phyloP scores from a whole-genome alignment of 805 yeast genomes.

The Yamadazyma kitorensis region DNA sequence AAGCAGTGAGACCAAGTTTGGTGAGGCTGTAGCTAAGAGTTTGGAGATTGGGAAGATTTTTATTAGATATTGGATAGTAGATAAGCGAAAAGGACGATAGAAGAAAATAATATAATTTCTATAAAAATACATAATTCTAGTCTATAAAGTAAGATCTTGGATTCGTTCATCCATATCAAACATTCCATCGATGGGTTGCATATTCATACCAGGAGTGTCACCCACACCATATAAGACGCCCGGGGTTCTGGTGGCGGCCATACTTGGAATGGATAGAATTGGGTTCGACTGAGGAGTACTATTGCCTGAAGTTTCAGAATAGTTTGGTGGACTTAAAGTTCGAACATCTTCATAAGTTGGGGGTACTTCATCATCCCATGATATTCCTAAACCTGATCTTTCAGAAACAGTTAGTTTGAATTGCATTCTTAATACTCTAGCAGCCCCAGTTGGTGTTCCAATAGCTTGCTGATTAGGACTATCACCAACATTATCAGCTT shows the following conservation, averaged over 20 bases:
- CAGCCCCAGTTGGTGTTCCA: constrained; percentile 91
- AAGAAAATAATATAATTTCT: no score
- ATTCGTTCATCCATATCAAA: constrained; percentile 31
- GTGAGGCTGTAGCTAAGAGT: no score
- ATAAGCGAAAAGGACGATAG: no score
- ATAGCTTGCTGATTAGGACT: constrained; percentile 25
- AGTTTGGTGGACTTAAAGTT: constrained; percentile 84
- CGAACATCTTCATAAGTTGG: constrained; percentile 88
- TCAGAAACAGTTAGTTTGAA: constrained; percentile 82
- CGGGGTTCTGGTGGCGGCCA: constrained; percentile 25
- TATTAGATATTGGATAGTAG: no score
- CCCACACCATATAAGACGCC: constrained; percentile 45
- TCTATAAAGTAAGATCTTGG: constrained; percentile 29
- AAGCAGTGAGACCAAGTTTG: no score
- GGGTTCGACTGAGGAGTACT: constrained; percentile 16
- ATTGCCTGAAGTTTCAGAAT: constrained; percentile 29
- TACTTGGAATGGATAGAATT: constrained; percentile 15
- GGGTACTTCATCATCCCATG: constrained; percentile 99
- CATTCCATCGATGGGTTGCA: constrained; percentile 16
- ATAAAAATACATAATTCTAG: no score
- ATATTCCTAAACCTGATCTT: constrained; percentile 90
- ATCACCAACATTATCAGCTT: no score
- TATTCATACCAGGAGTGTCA: constrained; percentile 31
- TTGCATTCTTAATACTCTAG: constrained; percentile 92
- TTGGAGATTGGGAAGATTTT: no score